Conservation (phyloP, 257 asterid genomes). For the Craterostigma plantagineum region DNA sequence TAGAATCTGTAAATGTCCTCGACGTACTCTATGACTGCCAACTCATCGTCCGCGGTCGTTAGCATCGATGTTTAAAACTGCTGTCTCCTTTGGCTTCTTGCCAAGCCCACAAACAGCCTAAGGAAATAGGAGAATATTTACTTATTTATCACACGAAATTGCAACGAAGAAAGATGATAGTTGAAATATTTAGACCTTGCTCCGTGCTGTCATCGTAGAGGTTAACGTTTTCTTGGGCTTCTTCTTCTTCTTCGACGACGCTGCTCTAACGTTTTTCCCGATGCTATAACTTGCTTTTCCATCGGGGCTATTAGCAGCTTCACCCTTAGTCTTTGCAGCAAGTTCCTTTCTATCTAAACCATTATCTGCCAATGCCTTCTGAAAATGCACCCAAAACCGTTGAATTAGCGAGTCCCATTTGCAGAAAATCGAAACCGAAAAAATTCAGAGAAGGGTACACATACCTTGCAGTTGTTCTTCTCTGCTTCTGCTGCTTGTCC, state of each 20-base stretch:
- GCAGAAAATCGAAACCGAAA: background rate
- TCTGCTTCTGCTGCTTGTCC: constrained; percentile 29
- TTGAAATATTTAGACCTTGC: constrained; percentile 27
- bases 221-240: constrained; percentile 33
- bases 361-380: constrained; percentile 26
- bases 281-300: constrained; percentile 12
- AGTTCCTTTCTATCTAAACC: too few species aligned
- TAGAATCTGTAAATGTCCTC: constrained; percentile 59
- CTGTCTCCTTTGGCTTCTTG: constrained; percentile 20
- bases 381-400: constrained; percentile 10
- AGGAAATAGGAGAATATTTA: background rate
- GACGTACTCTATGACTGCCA: constrained; percentile 60
- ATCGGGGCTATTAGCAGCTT: constrained; percentile 18
- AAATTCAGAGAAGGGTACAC: background rate
- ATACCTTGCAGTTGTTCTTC: constrained; percentile 21
- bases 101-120: constrained; percentile 43
- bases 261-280: constrained; percentile 13
- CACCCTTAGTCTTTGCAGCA: too few species aligned
- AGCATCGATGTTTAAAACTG: constrained; percentile 40
- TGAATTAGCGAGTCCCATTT: background rate
- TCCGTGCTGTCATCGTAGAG: constrained; percentile 52
- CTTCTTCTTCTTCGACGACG: constrained; percentile 19
- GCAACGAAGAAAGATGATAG: background rate
- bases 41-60: constrained; percentile 33
- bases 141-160: background rate